Conservation (phyloP, 768 basidiomycete species). For the Phylloporus scabripes region DNA sequence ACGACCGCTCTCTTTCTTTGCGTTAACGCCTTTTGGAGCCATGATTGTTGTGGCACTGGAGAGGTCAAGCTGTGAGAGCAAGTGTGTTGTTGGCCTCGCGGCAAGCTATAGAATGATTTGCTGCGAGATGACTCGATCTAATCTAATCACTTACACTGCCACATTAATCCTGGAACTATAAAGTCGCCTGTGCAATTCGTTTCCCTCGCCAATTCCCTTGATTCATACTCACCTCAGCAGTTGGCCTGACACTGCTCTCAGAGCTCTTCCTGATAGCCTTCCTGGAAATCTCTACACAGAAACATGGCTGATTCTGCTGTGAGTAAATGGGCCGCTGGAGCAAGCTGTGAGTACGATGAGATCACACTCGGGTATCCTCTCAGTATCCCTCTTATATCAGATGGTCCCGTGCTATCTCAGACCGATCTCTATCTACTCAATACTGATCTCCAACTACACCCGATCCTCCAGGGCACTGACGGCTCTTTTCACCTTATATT, state of each 20-base stretch:
- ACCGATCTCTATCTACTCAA: slow-evolving; percentile 78
- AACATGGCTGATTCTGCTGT: slow-evolving; percentile 28
- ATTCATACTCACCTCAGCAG: background rate
- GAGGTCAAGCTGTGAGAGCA: slow-evolving; percentile 5
- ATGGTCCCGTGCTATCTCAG: slow-evolving; percentile 74
- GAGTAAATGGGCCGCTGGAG: slow-evolving; percentile 33
- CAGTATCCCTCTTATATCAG: slow-evolving; percentile 31
- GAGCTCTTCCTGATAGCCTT: background rate
- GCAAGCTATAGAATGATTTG: background rate
- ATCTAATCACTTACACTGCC: slow-evolving; percentile 25
- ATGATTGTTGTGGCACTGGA: slow-evolving; percentile 34
- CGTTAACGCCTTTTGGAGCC: slow-evolving; percentile 84
- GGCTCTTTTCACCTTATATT: slow-evolving; percentile 60
- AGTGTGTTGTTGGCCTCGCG: background rate
- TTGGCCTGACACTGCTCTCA: background rate
- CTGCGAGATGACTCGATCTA: slow-evolving; percentile 17
- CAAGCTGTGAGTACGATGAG: slow-evolving; percentile 29
- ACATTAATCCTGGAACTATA: slow-evolving; percentile 13
- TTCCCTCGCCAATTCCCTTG: background rate
- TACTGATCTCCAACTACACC: slow-evolving; percentile 65
- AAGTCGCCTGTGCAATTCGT: slow-evolving; percentile 1
- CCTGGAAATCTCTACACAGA: background rate
- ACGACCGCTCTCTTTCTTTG: slow-evolving; percentile 87
- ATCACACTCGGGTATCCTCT: background rate
- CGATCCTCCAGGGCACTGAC: slow-evolving; percentile 54